Conservation (phyloP, 202 grass and related monocot species). For the Miscanthus sacchariflorus region DNA sequence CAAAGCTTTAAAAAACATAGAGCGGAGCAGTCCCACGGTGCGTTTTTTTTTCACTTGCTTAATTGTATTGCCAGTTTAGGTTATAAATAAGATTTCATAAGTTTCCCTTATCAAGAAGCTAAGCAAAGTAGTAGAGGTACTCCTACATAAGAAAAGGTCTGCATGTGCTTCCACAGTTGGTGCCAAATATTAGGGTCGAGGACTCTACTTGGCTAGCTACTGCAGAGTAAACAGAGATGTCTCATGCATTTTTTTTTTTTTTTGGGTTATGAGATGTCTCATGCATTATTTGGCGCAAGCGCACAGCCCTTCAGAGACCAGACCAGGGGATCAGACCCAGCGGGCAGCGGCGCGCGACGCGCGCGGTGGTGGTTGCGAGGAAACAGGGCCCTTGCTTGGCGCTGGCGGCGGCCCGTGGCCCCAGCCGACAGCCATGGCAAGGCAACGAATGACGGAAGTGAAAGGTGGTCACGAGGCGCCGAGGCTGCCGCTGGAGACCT, state of each 20-base stretch:
- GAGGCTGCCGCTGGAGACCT: background rate
- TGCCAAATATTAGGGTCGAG: too few relatives aligned
- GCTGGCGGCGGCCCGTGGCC: background rate
- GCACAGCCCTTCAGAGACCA: background rate
- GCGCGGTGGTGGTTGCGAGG: background rate
- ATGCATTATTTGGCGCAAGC: background rate
- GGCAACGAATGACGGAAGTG: constrained; percentile 1
- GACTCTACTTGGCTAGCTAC: background rate
- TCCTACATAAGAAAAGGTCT: too few relatives aligned
- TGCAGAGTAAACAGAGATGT: background rate
- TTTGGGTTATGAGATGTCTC: too few relatives aligned
- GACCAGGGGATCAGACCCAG: too few relatives aligned
- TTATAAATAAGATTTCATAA: too few relatives aligned
- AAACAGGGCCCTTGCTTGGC: background rate
- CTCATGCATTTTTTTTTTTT: too few relatives aligned
- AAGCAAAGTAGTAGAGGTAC: background rate
- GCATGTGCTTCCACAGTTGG: too few relatives aligned
- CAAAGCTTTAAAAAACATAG: too few relatives aligned
- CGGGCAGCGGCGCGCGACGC: too few relatives aligned
- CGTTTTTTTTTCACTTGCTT: background rate
- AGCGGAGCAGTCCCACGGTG: too few relatives aligned
- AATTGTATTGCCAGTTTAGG: background rate
- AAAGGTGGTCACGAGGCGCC: constrained; percentile 8
- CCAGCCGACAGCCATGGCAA: background rate
- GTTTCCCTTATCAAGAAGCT: too few relatives aligned